These are phyloP conservation scores for Clausena lansium DNA, from an alignment of 345 rosid genomes.

Conservation along the genomic window DNA sequence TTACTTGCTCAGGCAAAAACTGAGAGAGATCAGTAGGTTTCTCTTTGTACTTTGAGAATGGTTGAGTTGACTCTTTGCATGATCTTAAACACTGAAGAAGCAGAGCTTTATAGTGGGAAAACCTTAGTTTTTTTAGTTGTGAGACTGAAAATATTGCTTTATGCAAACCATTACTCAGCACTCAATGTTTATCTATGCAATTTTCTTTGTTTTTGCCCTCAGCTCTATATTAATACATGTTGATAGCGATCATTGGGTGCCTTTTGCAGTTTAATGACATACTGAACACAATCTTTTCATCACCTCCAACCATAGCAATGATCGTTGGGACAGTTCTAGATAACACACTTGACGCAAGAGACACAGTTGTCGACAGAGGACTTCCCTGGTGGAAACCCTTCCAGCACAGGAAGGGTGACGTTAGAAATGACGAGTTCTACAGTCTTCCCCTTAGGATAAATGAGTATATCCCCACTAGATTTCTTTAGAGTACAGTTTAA, in stretches of 20 bases:
- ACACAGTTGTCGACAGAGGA: constrained; percentile 55
- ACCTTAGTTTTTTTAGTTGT: background rate
- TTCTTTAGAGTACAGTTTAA: constrained; percentile 30
- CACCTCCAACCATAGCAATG: constrained; percentile 76
- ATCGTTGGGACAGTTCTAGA: constrained; percentile 66
- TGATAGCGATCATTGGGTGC: background rate
- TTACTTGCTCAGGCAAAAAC: background rate
- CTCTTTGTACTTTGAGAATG: background rate
- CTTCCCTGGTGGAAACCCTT: constrained; percentile 89
- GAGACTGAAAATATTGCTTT: background rate
- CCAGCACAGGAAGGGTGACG: constrained; percentile 67
- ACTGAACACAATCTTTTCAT: constrained; percentile 82
- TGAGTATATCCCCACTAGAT: constrained; percentile 61
- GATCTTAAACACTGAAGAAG: background rate
- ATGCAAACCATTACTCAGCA: background rate
- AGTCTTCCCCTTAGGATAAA: constrained; percentile 55
- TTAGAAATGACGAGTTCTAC: constrained; percentile 75
- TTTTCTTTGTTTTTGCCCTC: background rate
- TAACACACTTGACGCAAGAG: constrained; percentile 65
- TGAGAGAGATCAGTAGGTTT: background rate
- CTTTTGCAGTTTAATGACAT: constrained; percentile 81
- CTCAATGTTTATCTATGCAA: background rate
- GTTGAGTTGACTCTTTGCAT: background rate
- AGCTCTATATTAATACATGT: background rate
- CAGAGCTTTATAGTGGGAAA: background rate